A percentile compares a stretch with the other conserved stretches of the same genome.
phyloP scores from a whole-genome alignment of 805 yeast genomes.

The Jamesozyma spencerorum region DNA sequence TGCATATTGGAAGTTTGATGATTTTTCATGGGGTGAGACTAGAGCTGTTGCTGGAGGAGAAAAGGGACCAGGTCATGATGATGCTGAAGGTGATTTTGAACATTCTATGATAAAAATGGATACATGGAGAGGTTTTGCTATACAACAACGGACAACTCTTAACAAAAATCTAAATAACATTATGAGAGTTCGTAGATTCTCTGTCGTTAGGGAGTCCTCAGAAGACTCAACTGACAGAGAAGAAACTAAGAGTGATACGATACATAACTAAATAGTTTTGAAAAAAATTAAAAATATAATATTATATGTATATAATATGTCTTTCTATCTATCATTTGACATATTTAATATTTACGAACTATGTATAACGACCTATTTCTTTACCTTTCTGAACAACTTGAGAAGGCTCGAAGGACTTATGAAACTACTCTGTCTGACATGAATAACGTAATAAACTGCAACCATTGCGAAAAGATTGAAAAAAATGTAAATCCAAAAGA shows the following conservation, averaged over 20 bases:
- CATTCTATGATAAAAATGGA: slow-evolving; percentile 82
- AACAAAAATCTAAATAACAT: neutral
- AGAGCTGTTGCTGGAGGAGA: slow-evolving; percentile 67
- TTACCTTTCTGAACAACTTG: slow-evolving; percentile 3
- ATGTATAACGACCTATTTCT: slow-evolving; percentile 4
- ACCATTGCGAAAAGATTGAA: slow-evolving; percentile 36
- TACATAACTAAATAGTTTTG: too few relatives aligned
- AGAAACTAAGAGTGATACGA: too few relatives aligned
- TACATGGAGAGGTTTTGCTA: slow-evolving; percentile 89
- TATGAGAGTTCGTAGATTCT: neutral
- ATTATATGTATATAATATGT: too few relatives aligned
- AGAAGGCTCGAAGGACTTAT: slow-evolving; percentile 3
- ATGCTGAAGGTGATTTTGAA: slow-evolving; percentile 79
- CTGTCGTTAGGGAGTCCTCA: neutral
- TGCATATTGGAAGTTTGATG: slow-evolving; percentile 92
- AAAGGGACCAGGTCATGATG: slow-evolving; percentile 40
- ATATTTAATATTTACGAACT: too few relatives aligned
- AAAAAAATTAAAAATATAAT: too few relatives aligned
- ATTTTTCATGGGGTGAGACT: slow-evolving; percentile 94
- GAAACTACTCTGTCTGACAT: slow-evolving; percentile 23
- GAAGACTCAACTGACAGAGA: too few relatives aligned
- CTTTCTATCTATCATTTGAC: too few relatives aligned
- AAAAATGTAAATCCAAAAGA: slow-evolving; percentile 41
- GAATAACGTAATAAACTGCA: slow-evolving; percentile 45
- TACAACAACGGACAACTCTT: slow-evolving; percentile 32